Conservation (phyloP, 176 grass and related monocot genomes). For the Cenchrus americanus region DNA sequence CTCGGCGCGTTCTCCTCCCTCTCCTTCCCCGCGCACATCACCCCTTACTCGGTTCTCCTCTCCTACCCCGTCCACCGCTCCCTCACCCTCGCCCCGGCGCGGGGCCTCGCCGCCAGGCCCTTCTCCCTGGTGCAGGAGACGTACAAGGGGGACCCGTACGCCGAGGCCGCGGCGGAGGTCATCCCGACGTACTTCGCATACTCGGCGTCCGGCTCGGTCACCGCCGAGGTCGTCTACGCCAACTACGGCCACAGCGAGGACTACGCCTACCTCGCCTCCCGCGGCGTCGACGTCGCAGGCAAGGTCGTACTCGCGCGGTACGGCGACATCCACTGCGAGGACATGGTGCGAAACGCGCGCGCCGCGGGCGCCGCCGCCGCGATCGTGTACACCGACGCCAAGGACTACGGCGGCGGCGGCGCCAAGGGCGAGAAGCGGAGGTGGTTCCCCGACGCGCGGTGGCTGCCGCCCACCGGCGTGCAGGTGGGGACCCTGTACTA, state of each 20-base stretch:
- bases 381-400: slow-evolving; percentile 74
- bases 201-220: slow-evolving; percentile 65
- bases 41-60: slow-evolving; percentile 75
- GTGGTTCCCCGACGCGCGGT: slow-evolving; percentile 58
- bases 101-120: slow-evolving; percentile 6
- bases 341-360: slow-evolving; percentile 73
- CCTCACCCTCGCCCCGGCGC: slow-evolving; percentile 56
- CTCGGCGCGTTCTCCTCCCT: slow-evolving; percentile 45
- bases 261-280: slow-evolving; percentile 59
- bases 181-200: slow-evolving; percentile 89
- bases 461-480: slow-evolving; percentile 77
- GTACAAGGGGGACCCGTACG: slow-evolving; percentile 57
- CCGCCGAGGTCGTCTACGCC: slow-evolving; percentile 77
- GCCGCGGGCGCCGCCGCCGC: slow-evolving; percentile 69
- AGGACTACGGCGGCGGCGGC: slow-evolving; percentile 61
- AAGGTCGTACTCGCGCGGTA: slow-evolving; percentile 73
- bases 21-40: slow-evolving; percentile 56
- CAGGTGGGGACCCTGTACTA: slow-evolving; percentile 71
- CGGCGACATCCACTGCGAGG: slow-evolving; percentile 83
- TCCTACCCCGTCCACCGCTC: slow-evolving; percentile 73
- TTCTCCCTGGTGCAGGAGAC: slow-evolving; percentile 67
- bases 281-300: slow-evolving; percentile 68
- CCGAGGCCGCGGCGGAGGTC: slow-evolving; percentile 48
- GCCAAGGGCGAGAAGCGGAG: slow-evolving; percentile 27
- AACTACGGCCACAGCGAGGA: slow-evolving; percentile 78